Base-by-base conservation (phyloP, 805 yeast species). In the Saccharomyces kudriavzevii region DNA sequence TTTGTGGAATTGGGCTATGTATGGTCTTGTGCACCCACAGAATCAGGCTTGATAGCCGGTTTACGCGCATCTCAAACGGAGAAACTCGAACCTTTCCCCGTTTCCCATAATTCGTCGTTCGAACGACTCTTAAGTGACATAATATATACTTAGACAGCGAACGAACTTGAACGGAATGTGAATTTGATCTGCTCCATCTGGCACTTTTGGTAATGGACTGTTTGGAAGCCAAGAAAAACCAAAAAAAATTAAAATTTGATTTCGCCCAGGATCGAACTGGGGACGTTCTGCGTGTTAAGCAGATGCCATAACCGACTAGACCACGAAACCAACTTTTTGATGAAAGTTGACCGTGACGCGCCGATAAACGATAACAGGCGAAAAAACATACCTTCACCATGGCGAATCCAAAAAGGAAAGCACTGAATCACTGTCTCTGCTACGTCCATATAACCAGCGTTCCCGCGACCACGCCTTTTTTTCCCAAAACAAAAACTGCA, bases 261-360 rank as follows among this genome's bases (percentile, higher is more conserved):
- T 89, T 84, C 87, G 90, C 97, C 97, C 97, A 91, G 97, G 97
- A 89, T 92, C 97, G 97, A 92, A 92, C 97, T 90, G 97, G 97
- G 97, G 97, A 92, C 97, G 90, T 88, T 88, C 94, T 89, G 96
- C 97, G 97, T 91, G 97, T 91, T 89, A 91, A 89, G 97, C 97
- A 90, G 94, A 88, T 87, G 97, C 96, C 97, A 91, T 91, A 83
- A 90, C 97, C 97, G 76, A 90, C 97, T 90, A 90, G 96, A 90
- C 97, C 97, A 90, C 90, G 85, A 83, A 84, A 84, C 94, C 94
- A 72, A 53, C 63, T 65, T 27, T 22, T 48, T 43, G 49, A 51
- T 51, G 49, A 48, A 26, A 47, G n/a, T 40, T 6, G 20, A 28
- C 5, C 29, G 6, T 11, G 29, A 27, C 11, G 11, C 5, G 6